These are phyloP conservation scores for Wallacemonas sp. DNA, from an alignment of 208 protist species.

Conservation along the genomic window DNA sequence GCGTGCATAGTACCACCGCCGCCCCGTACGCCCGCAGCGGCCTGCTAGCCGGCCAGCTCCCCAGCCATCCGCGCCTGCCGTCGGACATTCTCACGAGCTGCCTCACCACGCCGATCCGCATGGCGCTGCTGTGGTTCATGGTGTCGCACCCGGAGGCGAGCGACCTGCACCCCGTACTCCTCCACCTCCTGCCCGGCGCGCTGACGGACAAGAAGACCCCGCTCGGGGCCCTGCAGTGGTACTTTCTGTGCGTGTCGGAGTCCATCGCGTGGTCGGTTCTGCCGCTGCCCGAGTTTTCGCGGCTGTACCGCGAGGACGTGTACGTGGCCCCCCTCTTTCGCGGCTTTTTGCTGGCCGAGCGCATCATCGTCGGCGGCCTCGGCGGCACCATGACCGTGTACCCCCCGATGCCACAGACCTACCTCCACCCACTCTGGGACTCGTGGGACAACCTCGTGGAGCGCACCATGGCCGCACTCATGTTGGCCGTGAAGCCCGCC, in stretches of 20 bases:
- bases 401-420: constrained; percentile 91
- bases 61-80: constrained; percentile 68
- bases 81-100: constrained; percentile 99
- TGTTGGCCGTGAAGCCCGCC: constrained; percentile 52
- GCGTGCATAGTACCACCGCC: background rate
- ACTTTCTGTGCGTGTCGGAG: constrained; percentile 98
- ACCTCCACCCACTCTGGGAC: constrained; percentile 93
- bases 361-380: constrained; percentile 91
- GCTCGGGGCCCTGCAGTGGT: constrained; percentile 98
- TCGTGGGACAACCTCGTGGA: constrained; percentile 82
- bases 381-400: constrained; percentile 94
- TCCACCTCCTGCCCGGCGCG: constrained; percentile 74
- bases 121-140: constrained; percentile 95
- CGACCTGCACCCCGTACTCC: constrained; percentile 73
- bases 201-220: constrained; percentile 93
- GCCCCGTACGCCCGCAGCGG: background rate
- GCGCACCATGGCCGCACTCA: constrained; percentile 61
- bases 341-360: constrained; percentile 97
- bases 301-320: constrained; percentile 94
- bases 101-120: constrained; percentile 97
- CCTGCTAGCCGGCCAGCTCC: constrained; percentile 7
- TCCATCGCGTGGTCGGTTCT: constrained; percentile 98
- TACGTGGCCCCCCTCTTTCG: constrained; percentile 97
- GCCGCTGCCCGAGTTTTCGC: constrained; percentile 70
- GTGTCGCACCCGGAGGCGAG: constrained; percentile 48